Evolutionary conservation across 495 filamentous ascomycete species (phyloP).

Genomic region (Melanomma pulvis-pyrius): DNA sequence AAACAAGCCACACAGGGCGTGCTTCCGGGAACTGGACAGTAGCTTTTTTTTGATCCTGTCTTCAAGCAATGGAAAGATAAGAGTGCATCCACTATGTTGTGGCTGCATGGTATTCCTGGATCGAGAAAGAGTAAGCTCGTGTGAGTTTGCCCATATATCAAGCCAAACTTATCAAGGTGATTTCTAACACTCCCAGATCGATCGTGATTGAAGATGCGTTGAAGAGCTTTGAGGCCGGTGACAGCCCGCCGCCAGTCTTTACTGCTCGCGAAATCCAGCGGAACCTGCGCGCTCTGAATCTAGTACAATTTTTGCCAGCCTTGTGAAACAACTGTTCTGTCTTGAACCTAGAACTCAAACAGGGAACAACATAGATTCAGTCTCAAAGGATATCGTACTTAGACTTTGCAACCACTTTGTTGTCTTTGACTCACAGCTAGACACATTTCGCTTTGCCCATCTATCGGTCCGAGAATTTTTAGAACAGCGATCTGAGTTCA

Average conservation of each 20-base stretch:
- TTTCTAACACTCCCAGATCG: conserved; percentile 23
- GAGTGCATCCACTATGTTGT: conserved; percentile 41
- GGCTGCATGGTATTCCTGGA: conserved; percentile 44
- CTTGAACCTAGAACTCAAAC: conserved; percentile 9
- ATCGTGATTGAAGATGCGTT: conserved; percentile 35
- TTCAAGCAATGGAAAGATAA: conserved; percentile 38
- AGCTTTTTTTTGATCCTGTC: conserved; percentile 33
- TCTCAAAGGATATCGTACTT: conserved; percentile 30
- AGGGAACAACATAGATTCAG: conserved; percentile 22
- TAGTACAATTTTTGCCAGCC: conserved; percentile 11
- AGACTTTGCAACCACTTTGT: conserved; percentile 44
- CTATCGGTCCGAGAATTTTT: conserved; percentile 43
- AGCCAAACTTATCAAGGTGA: background rate
- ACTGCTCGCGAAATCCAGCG: conserved; percentile 28
- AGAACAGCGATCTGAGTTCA: conserved; percentile 14
- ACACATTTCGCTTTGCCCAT: conserved; percentile 45
- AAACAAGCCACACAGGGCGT: conserved; percentile 29
- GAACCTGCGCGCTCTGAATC: conserved; percentile 20
- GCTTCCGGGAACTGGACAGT: conserved; percentile 35
- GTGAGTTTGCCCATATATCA: conserved; percentile 14
- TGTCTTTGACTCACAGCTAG: conserved; percentile 36
- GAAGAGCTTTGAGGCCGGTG: conserved; percentile 8
- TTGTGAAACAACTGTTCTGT: conserved; percentile 20
- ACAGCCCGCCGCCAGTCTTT: conserved; percentile 29
- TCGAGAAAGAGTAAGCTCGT: conserved; percentile 44